These are phyloP conservation scores for Canavalia ensiformis DNA, from an alignment of 306 rosid genomes.

Conservation along the genomic window DNA sequence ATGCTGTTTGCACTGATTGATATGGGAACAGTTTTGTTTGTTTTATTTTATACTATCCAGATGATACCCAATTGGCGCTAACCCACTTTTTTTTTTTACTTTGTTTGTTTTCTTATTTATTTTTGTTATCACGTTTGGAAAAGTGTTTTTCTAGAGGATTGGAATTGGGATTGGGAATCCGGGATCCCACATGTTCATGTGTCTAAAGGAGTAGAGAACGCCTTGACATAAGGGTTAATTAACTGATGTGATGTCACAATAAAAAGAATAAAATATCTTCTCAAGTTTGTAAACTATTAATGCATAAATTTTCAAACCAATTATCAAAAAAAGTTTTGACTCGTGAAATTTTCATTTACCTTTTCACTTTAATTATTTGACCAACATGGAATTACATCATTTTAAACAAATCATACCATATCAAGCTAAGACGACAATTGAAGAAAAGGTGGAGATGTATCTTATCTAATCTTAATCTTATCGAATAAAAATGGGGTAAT, in stretches of 20 bases:
- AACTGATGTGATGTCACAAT: constrained; percentile 46
- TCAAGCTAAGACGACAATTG: not conserved
- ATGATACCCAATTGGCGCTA: constrained; percentile 41
- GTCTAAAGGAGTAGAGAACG: constrained; percentile 53
- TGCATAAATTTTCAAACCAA: not conserved
- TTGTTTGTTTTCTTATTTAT: constrained; percentile 37
- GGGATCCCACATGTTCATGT: constrained; percentile 55
- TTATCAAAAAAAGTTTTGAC: not conserved
- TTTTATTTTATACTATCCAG: constrained; percentile 26
- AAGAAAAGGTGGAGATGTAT: constrained; percentile 11
- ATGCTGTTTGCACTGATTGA: constrained; percentile 41
- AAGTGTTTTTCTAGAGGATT: constrained; percentile 35
- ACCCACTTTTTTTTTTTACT: not conserved
- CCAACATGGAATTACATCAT: constrained; percentile 20
- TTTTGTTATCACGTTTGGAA: constrained; percentile 19
- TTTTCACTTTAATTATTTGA: constrained; percentile 28
- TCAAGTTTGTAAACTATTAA: not conserved
- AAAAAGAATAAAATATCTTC: constrained; percentile 8
- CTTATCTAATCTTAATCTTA: constrained; percentile 38
- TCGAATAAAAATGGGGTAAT: constrained; percentile 1
- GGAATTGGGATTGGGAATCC: constrained; percentile 44
- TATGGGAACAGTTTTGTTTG: constrained; percentile 39
- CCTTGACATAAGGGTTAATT: constrained; percentile 56
- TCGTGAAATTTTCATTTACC: not conserved
- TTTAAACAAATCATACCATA: not conserved